Percentiles rank a stretch among this genome's conserved stretches.
Evolutionary conservation across 345 rosid species (phyloP).

Genomic region (Pugionium dolabratum): DNA sequence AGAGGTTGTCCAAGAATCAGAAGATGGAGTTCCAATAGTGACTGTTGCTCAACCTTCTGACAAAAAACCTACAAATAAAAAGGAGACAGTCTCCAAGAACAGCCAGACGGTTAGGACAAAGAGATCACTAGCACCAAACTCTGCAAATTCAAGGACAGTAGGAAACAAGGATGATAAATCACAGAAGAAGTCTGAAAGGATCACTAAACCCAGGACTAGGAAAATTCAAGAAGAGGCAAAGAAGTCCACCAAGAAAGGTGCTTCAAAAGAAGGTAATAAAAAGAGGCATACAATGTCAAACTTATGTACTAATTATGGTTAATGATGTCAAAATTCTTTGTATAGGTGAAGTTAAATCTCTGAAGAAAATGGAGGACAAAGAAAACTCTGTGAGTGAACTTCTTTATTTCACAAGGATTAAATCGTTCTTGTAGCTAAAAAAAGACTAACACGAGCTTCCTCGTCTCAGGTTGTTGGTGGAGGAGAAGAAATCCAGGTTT

Average conservation of each 20-base stretch:
- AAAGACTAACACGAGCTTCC: constrained; percentile 12
- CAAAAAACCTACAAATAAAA: constrained; percentile 43
- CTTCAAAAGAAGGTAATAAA: constrained; percentile 51
- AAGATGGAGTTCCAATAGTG: constrained; percentile 57
- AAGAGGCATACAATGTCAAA: neutral
- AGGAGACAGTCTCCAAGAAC: constrained; percentile 46
- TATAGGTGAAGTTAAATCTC: constrained; percentile 50
- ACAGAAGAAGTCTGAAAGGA: constrained; percentile 59
- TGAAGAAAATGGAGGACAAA: constrained; percentile 56
- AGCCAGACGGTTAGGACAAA: constrained; percentile 44
- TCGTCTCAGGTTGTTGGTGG: constrained; percentile 25
- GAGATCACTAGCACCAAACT: constrained; percentile 42
- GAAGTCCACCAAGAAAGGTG: constrained; percentile 50
- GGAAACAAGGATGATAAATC: constrained; percentile 32
- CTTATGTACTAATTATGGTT: neutral
- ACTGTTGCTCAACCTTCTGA: constrained; percentile 47
- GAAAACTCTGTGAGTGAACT: constrained; percentile 52
- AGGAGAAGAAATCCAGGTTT: constrained; percentile 38
- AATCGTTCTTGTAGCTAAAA: neutral
- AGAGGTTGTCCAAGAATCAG: constrained; percentile 29
- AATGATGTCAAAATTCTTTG: constrained; percentile 7
- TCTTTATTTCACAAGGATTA: neutral
- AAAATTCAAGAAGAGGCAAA: constrained; percentile 43
- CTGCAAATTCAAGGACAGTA: constrained; percentile 47
- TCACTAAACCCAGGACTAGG: constrained; percentile 48